Percentiles rank a stretch among this genome's conserved stretches.
phyloP scores from a whole-genome alignment of 202 grass and related monocot species.

The Setaria italica region DNA sequence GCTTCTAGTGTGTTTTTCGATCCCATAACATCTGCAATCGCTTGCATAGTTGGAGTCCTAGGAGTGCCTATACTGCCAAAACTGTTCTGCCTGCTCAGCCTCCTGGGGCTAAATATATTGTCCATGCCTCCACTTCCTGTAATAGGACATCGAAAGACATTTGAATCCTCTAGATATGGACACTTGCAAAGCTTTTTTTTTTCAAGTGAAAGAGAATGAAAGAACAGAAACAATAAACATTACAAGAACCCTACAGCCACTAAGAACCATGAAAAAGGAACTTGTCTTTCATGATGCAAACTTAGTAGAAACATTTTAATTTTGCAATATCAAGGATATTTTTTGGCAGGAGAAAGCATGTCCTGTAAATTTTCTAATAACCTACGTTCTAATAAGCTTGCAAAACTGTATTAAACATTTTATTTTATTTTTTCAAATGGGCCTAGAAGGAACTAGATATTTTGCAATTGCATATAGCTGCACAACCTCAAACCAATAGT shows the following conservation, averaged over 20 bases:
- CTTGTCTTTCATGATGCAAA: background rate
- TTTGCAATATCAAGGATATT: background rate
- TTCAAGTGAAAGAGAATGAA: background rate
- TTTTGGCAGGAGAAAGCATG: background rate
- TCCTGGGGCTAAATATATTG: constrained; percentile 72
- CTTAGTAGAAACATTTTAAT: background rate
- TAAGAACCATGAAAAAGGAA: background rate
- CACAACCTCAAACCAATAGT: background rate
- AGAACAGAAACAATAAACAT: background rate
- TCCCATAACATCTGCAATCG: constrained; percentile 28
- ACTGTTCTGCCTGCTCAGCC: constrained; percentile 88
- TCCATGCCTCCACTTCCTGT: constrained; percentile 87
- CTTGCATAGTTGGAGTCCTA: constrained; percentile 58
- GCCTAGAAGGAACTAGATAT: background rate
- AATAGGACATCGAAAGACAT: constrained; percentile 34
- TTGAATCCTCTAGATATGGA: background rate
- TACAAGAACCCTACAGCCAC: background rate
- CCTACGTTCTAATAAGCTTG: background rate
- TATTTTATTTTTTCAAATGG: background rate
- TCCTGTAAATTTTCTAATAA: constrained; percentile 6
- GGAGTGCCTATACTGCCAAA: constrained; percentile 79
- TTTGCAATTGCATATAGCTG: constrained; percentile 4
- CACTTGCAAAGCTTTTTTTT: constrained; percentile 12
- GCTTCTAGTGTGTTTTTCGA: constrained; percentile 70
- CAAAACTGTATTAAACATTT: background rate